Percentiles rank a stretch among this genome's conserved stretches.
These are phyloP conservation scores for Mycena crocata DNA, from an alignment of 768 basidiomycete genomes.

Conservation along the genomic window DNA sequence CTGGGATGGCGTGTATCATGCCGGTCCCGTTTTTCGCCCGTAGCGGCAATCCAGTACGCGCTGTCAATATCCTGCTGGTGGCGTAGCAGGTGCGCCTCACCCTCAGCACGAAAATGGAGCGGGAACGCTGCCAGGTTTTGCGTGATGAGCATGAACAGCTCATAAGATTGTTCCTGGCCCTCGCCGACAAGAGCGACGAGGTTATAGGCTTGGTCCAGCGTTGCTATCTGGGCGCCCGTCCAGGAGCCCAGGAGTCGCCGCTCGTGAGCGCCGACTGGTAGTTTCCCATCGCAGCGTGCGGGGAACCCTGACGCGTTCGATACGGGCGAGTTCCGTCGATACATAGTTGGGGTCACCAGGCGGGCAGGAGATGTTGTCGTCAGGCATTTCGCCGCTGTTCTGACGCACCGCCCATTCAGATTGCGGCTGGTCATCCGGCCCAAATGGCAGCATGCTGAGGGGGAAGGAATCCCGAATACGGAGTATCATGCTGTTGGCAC, in stretches of 20 bases:
- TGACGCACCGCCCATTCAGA: not conserved
- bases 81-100: not conserved
- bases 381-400: not conserved
- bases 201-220: constrained; percentile 4
- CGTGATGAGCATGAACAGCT: not conserved
- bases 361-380: not conserved
- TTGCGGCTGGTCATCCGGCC: constrained; percentile 3
- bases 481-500: not conserved
- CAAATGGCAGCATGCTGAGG: not conserved
- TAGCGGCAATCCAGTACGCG: not conserved
- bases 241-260: not conserved
- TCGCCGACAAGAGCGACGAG: not conserved
- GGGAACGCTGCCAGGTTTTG: not conserved
- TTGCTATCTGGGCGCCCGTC: not conserved
- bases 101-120: not conserved
- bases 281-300: not conserved
- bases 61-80: constrained; percentile 7
- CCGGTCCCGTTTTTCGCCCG: not conserved
- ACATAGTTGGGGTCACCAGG: not conserved
- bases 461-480: not conserved
- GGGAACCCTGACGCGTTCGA: not conserved
- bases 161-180: not conserved
- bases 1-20: not conserved
- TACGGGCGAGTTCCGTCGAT: not conserved
- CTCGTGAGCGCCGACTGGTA: not conserved